Base-by-base conservation (phyloP, 1,139 yeast species). In the Chernovozyma aurita region DNA sequence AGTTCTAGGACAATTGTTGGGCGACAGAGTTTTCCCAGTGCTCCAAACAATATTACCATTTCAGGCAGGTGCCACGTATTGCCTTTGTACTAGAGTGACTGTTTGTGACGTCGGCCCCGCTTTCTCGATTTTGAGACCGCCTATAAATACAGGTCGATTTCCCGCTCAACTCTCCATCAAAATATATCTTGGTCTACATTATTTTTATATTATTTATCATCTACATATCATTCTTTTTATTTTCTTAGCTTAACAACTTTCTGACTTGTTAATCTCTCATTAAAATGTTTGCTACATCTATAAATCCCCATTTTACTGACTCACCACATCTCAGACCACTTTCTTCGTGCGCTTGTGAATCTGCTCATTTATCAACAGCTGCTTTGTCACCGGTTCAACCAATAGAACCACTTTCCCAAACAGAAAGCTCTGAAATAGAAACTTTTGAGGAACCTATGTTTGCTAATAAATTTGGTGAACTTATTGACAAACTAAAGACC, bases 401-500 rank as follows among this genome's bases (percentile, higher is more conserved):
- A 17, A 18, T 27, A 28, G 17, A 27, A 24, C 24, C 18, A n/a
- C 15, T 12, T 27, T 22, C 21, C 31, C 28, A 11, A 17, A n/a
- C n/a, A n/a, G n/a, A n/a, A n/a, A n/a, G n/a, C n/a, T 7, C 22
- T 20, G 22, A 20, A 31, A 14, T 24, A 11, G 8, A 13, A 16
- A 27, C 33, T 16, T n/a, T 16, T 17, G 24, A 24, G 12, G 28
- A 16, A 11, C 15, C 33, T 14, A 28, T 35, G 17, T 38, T 46
- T 16, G 62, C 53, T 32, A 52, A 52, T 40, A 44, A 51, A 26
- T 55, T 65, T 33, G 63, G 62, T 12, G 37, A 40, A 34, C 54
- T 65, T 39, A 61, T 69, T 36, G 41, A 41, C 21, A 45, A 60
- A 31, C 56, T 69, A 30, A 57, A 63, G 35, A 44, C 44, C 16